Percentiles rank a stretch among this genome's conserved stretches.
Evolutionary conservation across 345 rosid genomes (phyloP).

Genomic region (Limnanthes douglasii): DNA sequence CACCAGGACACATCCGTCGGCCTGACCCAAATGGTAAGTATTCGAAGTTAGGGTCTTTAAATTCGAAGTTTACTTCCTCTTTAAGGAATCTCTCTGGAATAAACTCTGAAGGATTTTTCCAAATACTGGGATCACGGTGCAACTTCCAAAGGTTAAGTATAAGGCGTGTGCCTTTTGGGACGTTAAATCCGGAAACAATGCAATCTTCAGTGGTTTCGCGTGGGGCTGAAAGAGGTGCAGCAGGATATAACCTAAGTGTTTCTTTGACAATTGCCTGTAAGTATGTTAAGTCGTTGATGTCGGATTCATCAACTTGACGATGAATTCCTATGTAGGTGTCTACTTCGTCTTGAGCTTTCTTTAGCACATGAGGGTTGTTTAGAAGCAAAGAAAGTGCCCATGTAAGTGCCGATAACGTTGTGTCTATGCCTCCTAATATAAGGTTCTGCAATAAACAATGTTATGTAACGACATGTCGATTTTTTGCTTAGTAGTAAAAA

Average conservation of each 20-base stretch:
- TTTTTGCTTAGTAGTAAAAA: too few relatives aligned
- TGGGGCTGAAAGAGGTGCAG: slow-evolving; percentile 35
- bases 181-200: slow-evolving; percentile 23
- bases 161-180: slow-evolving; percentile 31
- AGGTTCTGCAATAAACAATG: slow-evolving; percentile 22
- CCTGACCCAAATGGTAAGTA: slow-evolving; percentile 37
- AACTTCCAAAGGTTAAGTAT: slow-evolving; percentile 39
- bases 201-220: slow-evolving; percentile 38
- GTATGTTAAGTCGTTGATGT: slow-evolving; percentile 26
- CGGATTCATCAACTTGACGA: slow-evolving; percentile 33
- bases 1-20: slow-evolving; percentile 33
- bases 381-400: slow-evolving; percentile 50
- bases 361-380: slow-evolving; percentile 22
- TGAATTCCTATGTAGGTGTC: slow-evolving; percentile 28
- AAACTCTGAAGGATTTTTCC: slow-evolving; percentile 24
- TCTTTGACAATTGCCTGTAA: slow-evolving; percentile 54
- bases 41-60: slow-evolving; percentile 26
- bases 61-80: slow-evolving; percentile 20
- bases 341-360: slow-evolving; percentile 36
- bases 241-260: slow-evolving; percentile 42
- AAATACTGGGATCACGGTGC: slow-evolving; percentile 24
- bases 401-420: slow-evolving; percentile 25
- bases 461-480: neutral
- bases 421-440: slow-evolving; percentile 36
- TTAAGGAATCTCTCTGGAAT: slow-evolving; percentile 33